Conservation (phyloP, 345 rosid genomes). For the Euclidium syriacum region DNA sequence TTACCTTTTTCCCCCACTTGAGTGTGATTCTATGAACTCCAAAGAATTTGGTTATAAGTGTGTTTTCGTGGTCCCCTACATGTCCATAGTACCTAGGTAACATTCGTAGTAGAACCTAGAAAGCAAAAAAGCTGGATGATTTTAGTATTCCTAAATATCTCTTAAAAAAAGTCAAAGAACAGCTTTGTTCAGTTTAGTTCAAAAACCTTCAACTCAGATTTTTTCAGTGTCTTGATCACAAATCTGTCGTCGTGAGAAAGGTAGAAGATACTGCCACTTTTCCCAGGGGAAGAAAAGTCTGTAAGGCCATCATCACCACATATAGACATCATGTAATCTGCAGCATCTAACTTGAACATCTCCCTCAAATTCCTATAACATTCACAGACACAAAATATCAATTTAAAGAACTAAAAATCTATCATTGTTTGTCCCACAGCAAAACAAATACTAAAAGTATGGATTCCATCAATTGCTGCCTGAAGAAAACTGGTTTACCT, state of each 20-base stretch:
- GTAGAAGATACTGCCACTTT: slow-evolving; percentile 96
- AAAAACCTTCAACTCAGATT: slow-evolving; percentile 76
- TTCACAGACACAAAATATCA: background rate
- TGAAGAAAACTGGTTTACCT: slow-evolving; percentile 44
- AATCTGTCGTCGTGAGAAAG: slow-evolving; percentile 88
- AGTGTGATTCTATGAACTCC: slow-evolving; percentile 81
- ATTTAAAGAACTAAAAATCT: background rate
- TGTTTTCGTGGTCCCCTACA: slow-evolving; percentile 71
- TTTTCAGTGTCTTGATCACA: slow-evolving; percentile 85
- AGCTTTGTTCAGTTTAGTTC: slow-evolving; percentile 17
- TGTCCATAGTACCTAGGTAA: slow-evolving; percentile 66
- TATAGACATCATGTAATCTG: slow-evolving; percentile 99
- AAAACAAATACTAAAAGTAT: too few species aligned
- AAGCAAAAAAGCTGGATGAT: slow-evolving; percentile 3
- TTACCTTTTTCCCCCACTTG: slow-evolving; percentile 76
- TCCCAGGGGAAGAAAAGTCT: slow-evolving; percentile 81
- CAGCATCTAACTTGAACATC: slow-evolving; percentile 96
- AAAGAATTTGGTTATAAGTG: slow-evolving; percentile 91
- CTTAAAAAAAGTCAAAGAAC: background rate
- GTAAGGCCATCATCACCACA: slow-evolving; percentile 93
- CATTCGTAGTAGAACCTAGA: slow-evolving; percentile 81
- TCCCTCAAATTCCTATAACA: slow-evolving; percentile 82
- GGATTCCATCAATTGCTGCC: background rate
- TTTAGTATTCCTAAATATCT: background rate
- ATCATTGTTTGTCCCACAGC: background rate